Evolutionary conservation across 352 stramenopile genomes (phyloP).

Genomic region (Pythium plurisporium): DNA sequence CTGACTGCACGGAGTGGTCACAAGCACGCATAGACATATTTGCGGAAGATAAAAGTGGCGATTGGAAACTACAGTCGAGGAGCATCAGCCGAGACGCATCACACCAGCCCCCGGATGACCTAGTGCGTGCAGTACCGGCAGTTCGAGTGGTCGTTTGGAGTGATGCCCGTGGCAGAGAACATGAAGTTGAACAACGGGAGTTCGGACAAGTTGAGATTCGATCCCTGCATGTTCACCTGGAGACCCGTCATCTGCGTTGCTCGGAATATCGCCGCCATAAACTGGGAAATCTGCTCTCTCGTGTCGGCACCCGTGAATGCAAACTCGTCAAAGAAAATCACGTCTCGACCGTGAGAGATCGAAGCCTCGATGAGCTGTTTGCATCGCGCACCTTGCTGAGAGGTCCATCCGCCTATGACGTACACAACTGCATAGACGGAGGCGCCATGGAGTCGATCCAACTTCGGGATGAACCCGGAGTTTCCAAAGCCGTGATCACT

Average conservation of each 20-base stretch:
- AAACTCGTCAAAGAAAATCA: not conserved
- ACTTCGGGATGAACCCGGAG: not conserved
- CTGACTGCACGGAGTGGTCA: too few relatives aligned
- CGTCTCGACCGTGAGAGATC: not conserved
- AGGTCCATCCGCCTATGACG: not conserved
- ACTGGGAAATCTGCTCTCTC: not conserved
- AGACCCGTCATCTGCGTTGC: not conserved
- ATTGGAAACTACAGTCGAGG: too few relatives aligned
- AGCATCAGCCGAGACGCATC: too few relatives aligned
- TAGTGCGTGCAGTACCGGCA: too few relatives aligned
- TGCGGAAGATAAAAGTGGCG: too few relatives aligned
- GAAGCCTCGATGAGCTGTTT: not conserved
- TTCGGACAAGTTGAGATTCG: not conserved
- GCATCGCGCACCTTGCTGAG: not conserved
- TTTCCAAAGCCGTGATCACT: not conserved
- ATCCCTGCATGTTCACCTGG: not conserved
- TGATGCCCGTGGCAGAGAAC: not conserved
- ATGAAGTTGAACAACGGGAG: not conserved
- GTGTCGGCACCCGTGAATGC: not conserved
- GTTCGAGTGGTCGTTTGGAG: not conserved
- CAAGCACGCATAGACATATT: too few relatives aligned
- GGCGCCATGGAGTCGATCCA: not conserved
- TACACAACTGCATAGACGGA: not conserved
- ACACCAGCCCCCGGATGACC: too few relatives aligned
- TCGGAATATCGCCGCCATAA: not conserved